Base-by-base conservation (phyloP, 2,329 filamentous ascomycete genomes). In the Clathrospora elynae region DNA sequence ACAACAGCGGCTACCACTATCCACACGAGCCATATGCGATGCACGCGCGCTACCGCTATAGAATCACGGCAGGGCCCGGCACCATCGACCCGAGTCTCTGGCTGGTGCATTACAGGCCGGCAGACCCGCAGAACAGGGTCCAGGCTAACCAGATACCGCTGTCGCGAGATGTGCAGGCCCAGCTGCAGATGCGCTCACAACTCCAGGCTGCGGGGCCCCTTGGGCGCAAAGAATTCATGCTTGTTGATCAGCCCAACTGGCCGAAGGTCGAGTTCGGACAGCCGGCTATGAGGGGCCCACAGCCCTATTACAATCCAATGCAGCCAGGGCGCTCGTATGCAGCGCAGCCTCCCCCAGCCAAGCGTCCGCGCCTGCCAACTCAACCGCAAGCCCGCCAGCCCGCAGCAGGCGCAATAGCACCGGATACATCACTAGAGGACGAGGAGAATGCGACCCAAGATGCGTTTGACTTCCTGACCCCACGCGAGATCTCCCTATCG, bases 151-250 rank as follows among this genome's bases (percentile, higher is more conserved):
- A 84, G 55, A 81, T 92, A 12, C 85, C 82, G 0, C 77, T 85
- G 42, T 55, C 67, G 28, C 78, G 81, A 33, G 82, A 83, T 18
- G 76, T 81, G 29, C 83, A 85, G 47, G 70, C 75, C 33, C 77
- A 80, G 11, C 76, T 90, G 66, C 77, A 79, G 44, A 81, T 83
- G 57, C 77, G 83, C n/a, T 72, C 73, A 35, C 78, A 78, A 59
- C 70, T 88, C 76, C 72, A 87, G 71, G 80, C 78, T 40, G 87
- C 88, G 53, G 92, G 90, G 5, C 87, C 91, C 59, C 50, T 72
- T 34, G 84, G 96, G 43, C 86, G 90, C 57, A 95, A 96, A 65
- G 90, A 96, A 61, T 97, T 97, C 66, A 95, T 96, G 85, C 79
- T 97, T 13, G 84, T 88, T 35, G 93, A 97, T 71, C 84, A 89